These are phyloP conservation scores for Claviceps quebecensis DNA, from an alignment of 2,329 filamentous ascomycete species.

Conservation along the genomic window DNA sequence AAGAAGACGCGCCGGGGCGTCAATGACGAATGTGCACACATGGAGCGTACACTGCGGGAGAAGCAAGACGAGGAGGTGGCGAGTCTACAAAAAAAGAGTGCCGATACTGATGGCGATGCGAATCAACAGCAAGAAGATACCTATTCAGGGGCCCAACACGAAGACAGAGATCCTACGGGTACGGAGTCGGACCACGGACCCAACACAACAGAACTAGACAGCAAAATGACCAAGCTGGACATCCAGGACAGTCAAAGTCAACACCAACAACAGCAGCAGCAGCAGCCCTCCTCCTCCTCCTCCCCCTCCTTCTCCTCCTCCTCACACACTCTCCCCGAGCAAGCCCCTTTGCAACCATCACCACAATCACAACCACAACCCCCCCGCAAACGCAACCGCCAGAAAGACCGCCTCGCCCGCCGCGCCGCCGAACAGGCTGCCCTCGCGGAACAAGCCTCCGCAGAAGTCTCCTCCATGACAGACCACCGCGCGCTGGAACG, in stretches of 20 bases:
- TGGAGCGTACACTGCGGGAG: constrained; percentile 54
- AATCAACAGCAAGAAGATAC: not conserved
- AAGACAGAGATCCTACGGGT: constrained; percentile 1
- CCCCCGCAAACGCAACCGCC: constrained; percentile 68
- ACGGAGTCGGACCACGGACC: not conserved
- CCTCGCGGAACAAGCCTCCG: constrained; percentile 49
- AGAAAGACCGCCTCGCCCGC: constrained; percentile 81
- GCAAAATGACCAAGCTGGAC: not conserved
- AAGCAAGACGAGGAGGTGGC: constrained; percentile 49
- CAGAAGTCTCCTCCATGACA: constrained; percentile 62
- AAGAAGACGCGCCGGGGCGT: constrained; percentile 71
- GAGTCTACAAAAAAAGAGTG: constrained; percentile 13
- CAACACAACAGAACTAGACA: constrained; percentile 4
- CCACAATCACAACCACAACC: not conserved
- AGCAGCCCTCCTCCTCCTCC: too few species aligned
- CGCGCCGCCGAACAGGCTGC: constrained; percentile 75
- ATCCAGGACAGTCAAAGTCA: too few species aligned
- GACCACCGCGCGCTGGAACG: constrained; percentile 60
- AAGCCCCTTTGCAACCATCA: too few species aligned
- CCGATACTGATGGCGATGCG: not conserved
- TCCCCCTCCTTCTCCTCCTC: too few species aligned
- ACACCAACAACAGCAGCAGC: not conserved
- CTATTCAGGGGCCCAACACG: too few species aligned
- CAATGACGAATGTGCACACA: constrained; percentile 59
- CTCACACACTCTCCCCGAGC: too few species aligned